phyloP scores from a whole-genome alignment of 768 basidiomycete species.

The Gautieria morchelliformis region DNA sequence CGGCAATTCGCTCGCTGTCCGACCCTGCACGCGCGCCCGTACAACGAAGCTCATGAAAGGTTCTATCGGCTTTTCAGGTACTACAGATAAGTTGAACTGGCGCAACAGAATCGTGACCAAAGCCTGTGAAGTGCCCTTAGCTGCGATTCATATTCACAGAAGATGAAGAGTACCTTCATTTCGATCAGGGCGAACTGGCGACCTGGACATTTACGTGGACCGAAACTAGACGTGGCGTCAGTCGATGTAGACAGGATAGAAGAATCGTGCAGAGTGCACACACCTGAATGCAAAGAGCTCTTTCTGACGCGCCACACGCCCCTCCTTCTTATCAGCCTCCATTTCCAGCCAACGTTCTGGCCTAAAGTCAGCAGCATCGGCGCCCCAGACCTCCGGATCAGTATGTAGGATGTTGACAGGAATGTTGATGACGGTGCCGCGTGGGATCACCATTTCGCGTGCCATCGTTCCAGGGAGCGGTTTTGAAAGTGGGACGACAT shows the following conservation, averaged over 20 bases:
- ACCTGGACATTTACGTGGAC: slow-evolving; percentile 53
- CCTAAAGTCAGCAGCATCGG: slow-evolving; percentile 45
- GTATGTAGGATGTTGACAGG: slow-evolving; percentile 50
- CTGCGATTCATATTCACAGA: slow-evolving; percentile 11
- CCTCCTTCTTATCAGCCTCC: too few species aligned
- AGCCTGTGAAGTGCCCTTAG: slow-evolving; percentile 15
- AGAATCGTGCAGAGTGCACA: neutral
- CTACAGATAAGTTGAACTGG: slow-evolving; percentile 44
- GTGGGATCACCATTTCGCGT: slow-evolving; percentile 38
- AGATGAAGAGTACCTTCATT: slow-evolving; percentile 39
- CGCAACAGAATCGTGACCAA: slow-evolving; percentile 41
- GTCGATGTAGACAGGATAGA: slow-evolving; percentile 9
- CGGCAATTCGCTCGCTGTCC: slow-evolving; percentile 46
- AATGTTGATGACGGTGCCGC: slow-evolving; percentile 45
- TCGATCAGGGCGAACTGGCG: slow-evolving; percentile 48
- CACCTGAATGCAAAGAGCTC: slow-evolving; percentile 53
- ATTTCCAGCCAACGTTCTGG: slow-evolving; percentile 52
- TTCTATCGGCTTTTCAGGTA: slow-evolving; percentile 36
- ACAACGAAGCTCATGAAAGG: slow-evolving; percentile 59
- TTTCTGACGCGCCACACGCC: slow-evolving; percentile 23
- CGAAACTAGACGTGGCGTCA: slow-evolving; percentile 16
- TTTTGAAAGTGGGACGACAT: slow-evolving; percentile 43
- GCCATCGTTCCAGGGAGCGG: slow-evolving; percentile 38
- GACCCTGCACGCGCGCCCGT: slow-evolving; percentile 45
- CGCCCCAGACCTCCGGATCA: slow-evolving; percentile 47